Evolutionary conservation across 345 rosid species (phyloP), one percentile per base, ranked within the genome.

Genomic region (Acer campestre): DNA sequence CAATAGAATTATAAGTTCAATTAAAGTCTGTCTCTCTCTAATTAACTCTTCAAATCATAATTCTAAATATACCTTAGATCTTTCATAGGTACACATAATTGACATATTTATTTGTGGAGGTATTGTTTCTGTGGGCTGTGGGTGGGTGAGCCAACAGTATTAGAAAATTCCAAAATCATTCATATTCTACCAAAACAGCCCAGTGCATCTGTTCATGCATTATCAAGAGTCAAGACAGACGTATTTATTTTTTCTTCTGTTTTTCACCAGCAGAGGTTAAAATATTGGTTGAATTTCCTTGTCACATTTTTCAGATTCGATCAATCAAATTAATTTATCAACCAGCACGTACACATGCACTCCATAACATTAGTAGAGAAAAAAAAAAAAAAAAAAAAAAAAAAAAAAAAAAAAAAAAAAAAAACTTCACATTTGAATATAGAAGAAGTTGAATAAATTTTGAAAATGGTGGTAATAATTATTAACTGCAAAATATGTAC

Each of bases 71-170:
- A 4, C 38, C 38, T 35, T 35, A 35, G 3, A 35, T 35, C 38
- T 35, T 35, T 35, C 38, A 35, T 35, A 35, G 38, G 38, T 35
- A 35, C 6, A 35, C 27, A 25, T 25, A 25, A 25, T 31, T 35
- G 38, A 4, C 38, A 35, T 5, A 4, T 4, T 4, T 35, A 4
- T 0, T 12, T 5, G 62, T 17, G 18, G 62, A 20, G 62, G 9
- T n/a, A 9, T 18, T 58, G 62, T 1, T 17, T 58, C 62, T 58
- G 23, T 58, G 62, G 62, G 62, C n/a, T 58, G 25, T n/a, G 11
- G 23, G 25, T 58, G 20, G 62, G 62, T n/a, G 62, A 58, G 62
- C 62, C 62, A 58, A 58, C 62, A 58, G 62, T 59, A 59, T 59
- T 25, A 59, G 25, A n/a, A 59, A 59, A 59, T 16, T 22, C 63